phyloP scores from a whole-genome alignment of 2,329 filamentous ascomycete genomes.

The Neofusicoccum cordaticola region DNA sequence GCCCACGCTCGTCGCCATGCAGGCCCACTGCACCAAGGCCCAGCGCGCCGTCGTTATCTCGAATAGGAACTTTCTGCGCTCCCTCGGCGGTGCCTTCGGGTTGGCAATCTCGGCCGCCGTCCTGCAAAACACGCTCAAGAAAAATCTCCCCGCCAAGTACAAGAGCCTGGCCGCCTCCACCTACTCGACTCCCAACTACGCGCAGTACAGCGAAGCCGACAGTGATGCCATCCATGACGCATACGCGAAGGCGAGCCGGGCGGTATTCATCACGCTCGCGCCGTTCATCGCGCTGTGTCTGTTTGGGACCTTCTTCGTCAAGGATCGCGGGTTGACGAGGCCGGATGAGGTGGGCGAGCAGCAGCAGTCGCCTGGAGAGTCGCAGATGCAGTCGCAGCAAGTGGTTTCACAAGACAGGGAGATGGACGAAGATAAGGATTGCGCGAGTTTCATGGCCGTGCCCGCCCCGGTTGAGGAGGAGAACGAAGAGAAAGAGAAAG shows the following conservation, averaged over 20 bases:
- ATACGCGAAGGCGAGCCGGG: slow-evolving; percentile 16
- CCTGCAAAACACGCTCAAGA: slow-evolving; percentile 34
- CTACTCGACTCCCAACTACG: slow-evolving; percentile 12
- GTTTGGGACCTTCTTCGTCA: slow-evolving; percentile 17
- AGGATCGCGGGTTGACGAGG: slow-evolving; percentile 13
- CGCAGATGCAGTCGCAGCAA: not conserved
- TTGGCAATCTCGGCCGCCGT: slow-evolving; percentile 56
- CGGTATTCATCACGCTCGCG: slow-evolving; percentile 17
- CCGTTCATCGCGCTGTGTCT: slow-evolving; percentile 17
- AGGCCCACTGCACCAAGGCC: slow-evolving; percentile 50
- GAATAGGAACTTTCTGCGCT: slow-evolving; percentile 61
- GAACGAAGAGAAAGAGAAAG: not conserved
- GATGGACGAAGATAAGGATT: slow-evolving; percentile 3
- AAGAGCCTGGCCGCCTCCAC: slow-evolving; percentile 9
- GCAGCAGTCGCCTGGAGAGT: not conserved
- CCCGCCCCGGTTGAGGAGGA: slow-evolving; percentile 6
- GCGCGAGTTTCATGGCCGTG: not conserved
- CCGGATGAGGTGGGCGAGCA: slow-evolving; percentile 11
- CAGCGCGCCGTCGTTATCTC: slow-evolving; percentile 63
- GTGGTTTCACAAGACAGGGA: not conserved
- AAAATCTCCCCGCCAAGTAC: slow-evolving; percentile 13
- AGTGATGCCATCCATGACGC: slow-evolving; percentile 13
- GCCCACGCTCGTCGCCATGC: slow-evolving; percentile 55
- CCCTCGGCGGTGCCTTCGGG: slow-evolving; percentile 57
- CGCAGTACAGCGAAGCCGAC: not conserved